These are phyloP conservation scores for Exophiala lecanii-corni DNA, from an alignment of 2,329 filamentous ascomycete genomes.

Conservation along the genomic window DNA sequence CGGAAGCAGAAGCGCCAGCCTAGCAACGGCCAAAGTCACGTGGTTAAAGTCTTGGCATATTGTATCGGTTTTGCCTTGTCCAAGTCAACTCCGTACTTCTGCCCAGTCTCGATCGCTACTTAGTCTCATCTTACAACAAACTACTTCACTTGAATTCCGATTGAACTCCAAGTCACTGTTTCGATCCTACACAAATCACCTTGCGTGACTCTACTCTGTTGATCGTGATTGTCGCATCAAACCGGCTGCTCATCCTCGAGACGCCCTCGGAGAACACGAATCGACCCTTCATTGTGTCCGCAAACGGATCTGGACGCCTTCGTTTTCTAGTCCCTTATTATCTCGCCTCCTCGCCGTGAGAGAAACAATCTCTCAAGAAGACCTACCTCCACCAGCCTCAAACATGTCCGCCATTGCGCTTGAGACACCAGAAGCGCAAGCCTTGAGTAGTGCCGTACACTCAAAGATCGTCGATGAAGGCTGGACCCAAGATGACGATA, in stretches of 20 bases:
- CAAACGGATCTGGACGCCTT: background rate
- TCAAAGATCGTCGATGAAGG: constrained; percentile 89
- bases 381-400: background rate
- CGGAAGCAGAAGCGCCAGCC: too few species aligned
- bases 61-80: too few species aligned
- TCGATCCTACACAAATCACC: too few species aligned
- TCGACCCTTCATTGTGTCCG: background rate
- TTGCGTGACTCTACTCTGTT: too few species aligned
- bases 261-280: too few species aligned
- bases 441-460: constrained; percentile 76
- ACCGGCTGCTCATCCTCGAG: too few species aligned
- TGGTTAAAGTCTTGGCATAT: too few species aligned
- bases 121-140: background rate
- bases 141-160: background rate
- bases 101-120: too few species aligned
- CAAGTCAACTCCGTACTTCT: too few species aligned
- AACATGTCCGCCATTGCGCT: constrained; percentile 41
- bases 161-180: too few species aligned
- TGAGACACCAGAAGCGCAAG: constrained; percentile 77
- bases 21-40: too few species aligned
- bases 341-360: background rate
- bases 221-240: too few species aligned
- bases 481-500: constrained; percentile 79
- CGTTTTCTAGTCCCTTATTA: background rate
- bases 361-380: background rate